Conservation (phyloP, 495 filamentous ascomycete genomes). For the Tuber calosporum region DNA sequence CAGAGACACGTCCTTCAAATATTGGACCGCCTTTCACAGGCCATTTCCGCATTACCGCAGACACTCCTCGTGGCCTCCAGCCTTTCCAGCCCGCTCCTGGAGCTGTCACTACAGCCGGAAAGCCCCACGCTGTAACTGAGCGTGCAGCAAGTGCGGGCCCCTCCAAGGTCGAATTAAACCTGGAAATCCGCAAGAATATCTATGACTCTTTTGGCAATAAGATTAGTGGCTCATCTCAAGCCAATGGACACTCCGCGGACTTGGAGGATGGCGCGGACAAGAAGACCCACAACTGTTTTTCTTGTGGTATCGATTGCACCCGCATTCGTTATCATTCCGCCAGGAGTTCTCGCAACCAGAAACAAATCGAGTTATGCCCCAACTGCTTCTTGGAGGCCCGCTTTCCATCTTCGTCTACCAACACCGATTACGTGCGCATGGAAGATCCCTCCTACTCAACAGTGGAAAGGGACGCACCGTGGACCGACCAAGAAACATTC, state of each 20-base stretch:
- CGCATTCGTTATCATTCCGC: slow-evolving; percentile 81
- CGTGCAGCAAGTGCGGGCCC: slow-evolving; percentile 64
- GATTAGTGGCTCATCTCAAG: slow-evolving; percentile 55
- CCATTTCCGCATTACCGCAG: slow-evolving; percentile 88
- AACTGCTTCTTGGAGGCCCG: slow-evolving; percentile 78
- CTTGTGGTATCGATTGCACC: slow-evolving; percentile 89
- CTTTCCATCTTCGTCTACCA: slow-evolving; percentile 64
- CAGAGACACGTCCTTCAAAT: slow-evolving; percentile 86
- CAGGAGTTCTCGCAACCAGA: slow-evolving; percentile 50
- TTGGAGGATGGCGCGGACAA: slow-evolving; percentile 58
- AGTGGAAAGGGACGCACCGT: slow-evolving; percentile 73
- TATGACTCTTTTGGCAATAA: slow-evolving; percentile 91
- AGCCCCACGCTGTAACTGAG: slow-evolving; percentile 61
- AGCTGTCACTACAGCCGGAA: slow-evolving; percentile 64
- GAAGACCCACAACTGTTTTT: slow-evolving; percentile 68
- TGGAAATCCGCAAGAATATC: slow-evolving; percentile 87
- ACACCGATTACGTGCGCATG: slow-evolving; percentile 65
- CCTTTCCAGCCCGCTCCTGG: slow-evolving; percentile 84
- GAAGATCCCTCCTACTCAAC: slow-evolving; percentile 74
- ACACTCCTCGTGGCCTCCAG: slow-evolving; percentile 90
- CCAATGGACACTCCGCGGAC: slow-evolving; percentile 61
- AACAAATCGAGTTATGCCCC: slow-evolving; percentile 59
- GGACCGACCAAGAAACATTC: slow-evolving; percentile 82
- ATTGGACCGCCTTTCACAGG: slow-evolving; percentile 95
- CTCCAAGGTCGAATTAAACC: slow-evolving; percentile 71